Evolutionary conservation across 352 stramenopile genomes (phyloP), one percentile per base, ranked within the genome.

Genomic region (Phytopythium oedochilum): DNA sequence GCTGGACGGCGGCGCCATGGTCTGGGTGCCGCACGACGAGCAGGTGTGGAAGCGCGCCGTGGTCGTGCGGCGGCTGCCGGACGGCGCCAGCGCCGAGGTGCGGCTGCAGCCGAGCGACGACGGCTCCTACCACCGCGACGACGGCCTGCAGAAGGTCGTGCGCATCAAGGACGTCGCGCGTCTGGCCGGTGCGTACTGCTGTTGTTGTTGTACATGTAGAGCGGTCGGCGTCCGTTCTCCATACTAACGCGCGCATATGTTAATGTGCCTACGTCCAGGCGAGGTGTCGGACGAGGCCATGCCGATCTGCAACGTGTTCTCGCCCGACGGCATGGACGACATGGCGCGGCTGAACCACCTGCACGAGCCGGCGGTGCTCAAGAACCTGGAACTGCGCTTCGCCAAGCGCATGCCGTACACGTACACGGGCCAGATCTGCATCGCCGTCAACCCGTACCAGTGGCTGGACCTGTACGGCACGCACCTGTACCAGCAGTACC

Each of bases 231-330:
- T n/a, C n/a, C n/a, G n/a, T n/a, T n/a, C n/a, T n/a, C n/a, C n/a
- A n/a, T n/a, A n/a, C n/a, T n/a, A n/a, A n/a, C n/a, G n/a, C n/a
- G n/a, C n/a, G n/a, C n/a, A n/a, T n/a, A 12, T 49, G 22, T 15
- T 11, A 18, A 15, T n/a, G 5, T 34, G 34, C 23, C 8, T 15
- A 22, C 9, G 8, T 47, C 22, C 38, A 74, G 66, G 83, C 9
- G 83, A 93, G 46, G 80, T 90, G 9, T 89, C 83, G 25, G 70
- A 86, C 29, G 66, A 81, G 17, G 81, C 83, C 20, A 91, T 93
- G 78, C 80, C 83, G 8, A 93, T 93, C 51, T 93, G 83, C 55
- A 93, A 93, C 65, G 75, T 73, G 26, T 93, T 93, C 61, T 66
- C 74, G 1, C 57, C 62, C 6, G 60, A 76, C 25, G 83, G 83